Evolutionary conservation across 441 rosid species (phyloP).

Genomic region (Jatropha podagrica): DNA sequence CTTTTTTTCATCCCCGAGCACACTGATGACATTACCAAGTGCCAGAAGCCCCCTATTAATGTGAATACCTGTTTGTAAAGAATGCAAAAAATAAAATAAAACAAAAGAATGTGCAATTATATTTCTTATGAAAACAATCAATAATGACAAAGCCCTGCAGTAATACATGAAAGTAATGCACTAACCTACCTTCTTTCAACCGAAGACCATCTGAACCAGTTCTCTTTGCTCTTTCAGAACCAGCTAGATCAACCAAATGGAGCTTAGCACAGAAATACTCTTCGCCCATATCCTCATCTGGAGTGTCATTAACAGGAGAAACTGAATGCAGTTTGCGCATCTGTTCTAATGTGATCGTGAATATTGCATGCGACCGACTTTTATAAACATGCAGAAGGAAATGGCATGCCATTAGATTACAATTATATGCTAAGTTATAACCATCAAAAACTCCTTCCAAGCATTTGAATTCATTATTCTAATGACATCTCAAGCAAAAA

Average conservation of each 20-base stretch:
- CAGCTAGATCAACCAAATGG: constrained; percentile 99
- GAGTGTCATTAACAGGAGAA: constrained; percentile 49
- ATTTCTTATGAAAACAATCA: background rate
- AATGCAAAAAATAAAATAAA: background rate
- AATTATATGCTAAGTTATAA: constrained; percentile 9
- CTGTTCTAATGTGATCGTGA: constrained; percentile 95
- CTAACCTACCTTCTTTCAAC: constrained; percentile 84
- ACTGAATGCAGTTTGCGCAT: constrained; percentile 73
- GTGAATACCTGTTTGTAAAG: constrained; percentile 72
- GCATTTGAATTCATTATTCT: constrained; percentile 6
- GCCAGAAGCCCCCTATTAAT: constrained; percentile 98
- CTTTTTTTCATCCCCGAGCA: constrained; percentile 97
- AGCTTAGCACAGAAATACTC: constrained; percentile 97
- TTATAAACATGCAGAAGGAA: constrained; percentile 36
- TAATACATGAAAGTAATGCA: constrained; percentile 37
- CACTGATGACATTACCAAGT: constrained; percentile 98
- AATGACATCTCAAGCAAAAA: background rate
- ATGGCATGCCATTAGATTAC: constrained; percentile 27
- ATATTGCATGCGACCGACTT: constrained; percentile 99
- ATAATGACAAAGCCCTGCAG: constrained; percentile 50
- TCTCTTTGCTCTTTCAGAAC: constrained; percentile 96
- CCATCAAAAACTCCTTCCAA: background rate
- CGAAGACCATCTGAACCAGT: constrained; percentile 96
- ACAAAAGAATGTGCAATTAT: background rate
- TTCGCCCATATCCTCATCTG: constrained; percentile 63